A percentile compares a stretch with the other conserved stretches of the same genome.
Conservation (phyloP, 148 eudicot species). For the Persicaria maculosa region DNA sequence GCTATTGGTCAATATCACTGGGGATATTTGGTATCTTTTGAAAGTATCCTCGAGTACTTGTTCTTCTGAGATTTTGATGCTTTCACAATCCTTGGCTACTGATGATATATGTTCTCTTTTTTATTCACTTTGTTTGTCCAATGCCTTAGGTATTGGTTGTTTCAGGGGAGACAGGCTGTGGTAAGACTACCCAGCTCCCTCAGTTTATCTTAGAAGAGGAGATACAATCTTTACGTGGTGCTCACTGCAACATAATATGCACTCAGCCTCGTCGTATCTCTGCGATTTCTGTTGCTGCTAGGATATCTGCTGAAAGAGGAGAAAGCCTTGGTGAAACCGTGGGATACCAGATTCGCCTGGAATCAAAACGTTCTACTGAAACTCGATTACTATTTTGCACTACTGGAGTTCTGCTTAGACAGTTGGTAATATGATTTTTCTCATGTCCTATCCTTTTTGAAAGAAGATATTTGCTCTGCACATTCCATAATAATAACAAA, state of each 20-base stretch:
- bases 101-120: neutral
- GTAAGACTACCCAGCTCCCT: slow-evolving; percentile 96
- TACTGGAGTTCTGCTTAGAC: slow-evolving; percentile 82
- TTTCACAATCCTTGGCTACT: neutral
- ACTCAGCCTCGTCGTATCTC: slow-evolving; percentile 99
- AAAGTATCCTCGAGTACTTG: neutral
- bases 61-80: neutral
- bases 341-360: slow-evolving; percentile 93
- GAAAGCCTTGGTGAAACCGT: slow-evolving; percentile 85
- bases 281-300: slow-evolving; percentile 90
- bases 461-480: neutral
- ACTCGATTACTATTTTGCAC: slow-evolving; percentile 91
- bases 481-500: neutral
- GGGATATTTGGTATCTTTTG: neutral
- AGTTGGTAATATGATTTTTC: slow-evolving; percentile 48
- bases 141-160: slow-evolving; percentile 73
- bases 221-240: slow-evolving; percentile 70
- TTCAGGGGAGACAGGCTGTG: slow-evolving; percentile 99
- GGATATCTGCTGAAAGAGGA: slow-evolving; percentile 93
- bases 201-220: slow-evolving; percentile 90
- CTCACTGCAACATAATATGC: slow-evolving; percentile 79
- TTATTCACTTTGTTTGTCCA: neutral
- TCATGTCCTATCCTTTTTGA: neutral
- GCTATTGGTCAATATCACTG: neutral
- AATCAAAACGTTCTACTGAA: slow-evolving; percentile 69